These are phyloP conservation scores for Hericium rajendrae DNA, from an alignment of 768 basidiomycete species.

Conservation along the genomic window DNA sequence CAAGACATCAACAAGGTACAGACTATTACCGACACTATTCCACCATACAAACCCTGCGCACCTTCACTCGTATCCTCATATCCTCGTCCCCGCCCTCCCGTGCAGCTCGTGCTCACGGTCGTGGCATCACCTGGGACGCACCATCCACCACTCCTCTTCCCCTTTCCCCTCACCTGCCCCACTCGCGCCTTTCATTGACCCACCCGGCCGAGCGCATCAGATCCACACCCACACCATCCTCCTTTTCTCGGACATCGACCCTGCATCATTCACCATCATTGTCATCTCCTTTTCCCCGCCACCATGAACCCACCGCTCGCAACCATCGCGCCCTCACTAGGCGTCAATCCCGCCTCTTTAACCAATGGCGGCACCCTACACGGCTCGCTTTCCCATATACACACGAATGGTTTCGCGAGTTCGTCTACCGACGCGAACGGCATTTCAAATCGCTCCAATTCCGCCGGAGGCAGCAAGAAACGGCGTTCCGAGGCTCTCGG, in stretches of 20 bases:
- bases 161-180: no score
- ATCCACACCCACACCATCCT: not conserved
- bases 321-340: not conserved
- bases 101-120: no score
- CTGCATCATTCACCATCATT: not conserved
- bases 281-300: not conserved
- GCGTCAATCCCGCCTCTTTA: slow-evolving; percentile 7
- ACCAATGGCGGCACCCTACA: not conserved
- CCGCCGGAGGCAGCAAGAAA: slow-evolving; percentile 4
- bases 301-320: not conserved
- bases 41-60: no score
- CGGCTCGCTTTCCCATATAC: not conserved
- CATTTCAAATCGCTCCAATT: not conserved
- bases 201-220: not conserved
- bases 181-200: not conserved
- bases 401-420: not conserved
- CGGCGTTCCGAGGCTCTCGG: slow-evolving; percentile 48
- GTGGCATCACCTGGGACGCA: no score
- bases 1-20: no score
- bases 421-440: not conserved
- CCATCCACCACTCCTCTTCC: no score
- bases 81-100: no score
- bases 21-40: no score
- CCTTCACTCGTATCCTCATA: no score
- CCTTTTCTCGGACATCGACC: not conserved